phyloP scores from a whole-genome alignment of 2,329 filamentous ascomycete genomes.

The Aureobasidium leucospermi region DNA sequence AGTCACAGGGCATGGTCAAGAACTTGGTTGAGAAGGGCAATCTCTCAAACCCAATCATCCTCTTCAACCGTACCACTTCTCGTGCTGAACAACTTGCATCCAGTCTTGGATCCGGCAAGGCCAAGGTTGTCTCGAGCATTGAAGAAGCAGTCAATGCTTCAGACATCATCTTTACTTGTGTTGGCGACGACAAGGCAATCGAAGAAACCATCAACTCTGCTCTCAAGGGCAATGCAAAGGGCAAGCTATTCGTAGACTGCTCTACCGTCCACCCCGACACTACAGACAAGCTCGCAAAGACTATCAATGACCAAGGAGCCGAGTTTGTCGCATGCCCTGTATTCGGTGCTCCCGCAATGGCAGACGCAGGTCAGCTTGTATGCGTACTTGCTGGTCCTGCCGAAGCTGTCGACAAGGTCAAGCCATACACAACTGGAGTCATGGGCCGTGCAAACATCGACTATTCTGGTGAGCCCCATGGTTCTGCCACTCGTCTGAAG shows the following conservation, averaged over 20 bases:
- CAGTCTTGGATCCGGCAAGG: slow-evolving; percentile 54
- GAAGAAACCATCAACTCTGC: slow-evolving; percentile 53
- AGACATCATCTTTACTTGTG: slow-evolving; percentile 75
- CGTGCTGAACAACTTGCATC: slow-evolving; percentile 58
- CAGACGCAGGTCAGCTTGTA: slow-evolving; percentile 62
- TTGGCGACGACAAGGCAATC: slow-evolving; percentile 71
- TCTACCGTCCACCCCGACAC: slow-evolving; percentile 83
- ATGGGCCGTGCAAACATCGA: slow-evolving; percentile 63
- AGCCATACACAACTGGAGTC: slow-evolving; percentile 66
- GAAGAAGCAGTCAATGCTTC: slow-evolving; percentile 58
- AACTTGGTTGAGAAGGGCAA: slow-evolving; percentile 74
- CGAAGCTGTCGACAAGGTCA: slow-evolving; percentile 54
- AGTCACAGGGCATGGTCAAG: slow-evolving; percentile 65
- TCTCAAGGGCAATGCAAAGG: slow-evolving; percentile 45
- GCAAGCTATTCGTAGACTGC: slow-evolving; percentile 79
- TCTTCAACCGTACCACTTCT: slow-evolving; percentile 72
- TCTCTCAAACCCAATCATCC: slow-evolving; percentile 61
- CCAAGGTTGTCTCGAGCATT: slow-evolving; percentile 57
- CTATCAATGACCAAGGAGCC: slow-evolving; percentile 52
- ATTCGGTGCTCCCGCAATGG: slow-evolving; percentile 65
- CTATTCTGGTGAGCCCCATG: slow-evolving; percentile 60
- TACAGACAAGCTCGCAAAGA: slow-evolving; percentile 57
- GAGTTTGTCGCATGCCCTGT: slow-evolving; percentile 70
- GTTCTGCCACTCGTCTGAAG: slow-evolving; percentile 66
- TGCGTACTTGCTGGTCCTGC: slow-evolving; percentile 64